Evolutionary conservation across 2,329 filamentous ascomycete genomes (phyloP).

Genomic region (Cladosporium austrohemisphaericum): DNA sequence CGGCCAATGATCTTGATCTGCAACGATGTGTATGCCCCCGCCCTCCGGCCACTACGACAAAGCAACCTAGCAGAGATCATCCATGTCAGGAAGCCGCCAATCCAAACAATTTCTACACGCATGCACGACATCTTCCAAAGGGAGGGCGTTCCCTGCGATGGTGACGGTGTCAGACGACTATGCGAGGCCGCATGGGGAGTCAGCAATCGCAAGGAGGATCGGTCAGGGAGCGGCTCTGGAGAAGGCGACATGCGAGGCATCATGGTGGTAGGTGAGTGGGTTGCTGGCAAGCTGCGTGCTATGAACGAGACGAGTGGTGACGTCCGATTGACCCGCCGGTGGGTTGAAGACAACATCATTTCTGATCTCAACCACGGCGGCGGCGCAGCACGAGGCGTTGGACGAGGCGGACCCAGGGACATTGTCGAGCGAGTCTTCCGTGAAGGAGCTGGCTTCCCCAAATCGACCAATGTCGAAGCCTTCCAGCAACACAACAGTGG

Average conservation of each 20-base stretch:
- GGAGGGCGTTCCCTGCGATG: conserved; percentile 83
- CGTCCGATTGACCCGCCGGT: conserved; percentile 63
- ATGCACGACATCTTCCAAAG: conserved; percentile 82
- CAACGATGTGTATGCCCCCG: conserved; percentile 93
- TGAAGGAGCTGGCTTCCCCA: conserved; percentile 73
- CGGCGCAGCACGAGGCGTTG: conserved; percentile 66
- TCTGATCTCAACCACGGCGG: conserved; percentile 66
- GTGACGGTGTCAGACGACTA: conserved; percentile 78
- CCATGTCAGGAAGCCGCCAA: conserved; percentile 80
- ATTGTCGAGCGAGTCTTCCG: conserved; percentile 75
- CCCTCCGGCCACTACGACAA: conserved; percentile 79
- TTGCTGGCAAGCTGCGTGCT: conserved; percentile 64
- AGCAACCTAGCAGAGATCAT: conserved; percentile 83
- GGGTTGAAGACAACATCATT: conserved; percentile 71
- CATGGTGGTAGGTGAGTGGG: conserved; percentile 86
- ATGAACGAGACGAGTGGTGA: conserved; percentile 36
- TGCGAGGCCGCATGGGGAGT: conserved; percentile 83
- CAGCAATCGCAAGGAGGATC: conserved; percentile 63
- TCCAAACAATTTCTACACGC: conserved; percentile 79
- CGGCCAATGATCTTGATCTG: conserved; percentile 90
- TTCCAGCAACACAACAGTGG: conserved; percentile 17
- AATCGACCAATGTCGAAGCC: conserved; percentile 38
- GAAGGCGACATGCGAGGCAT: conserved; percentile 75
- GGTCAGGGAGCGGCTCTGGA: conserved; percentile 53
- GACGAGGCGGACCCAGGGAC: conserved; percentile 68